Conservation (phyloP, 208 protist species). For the Leishmania turanica region DNA sequence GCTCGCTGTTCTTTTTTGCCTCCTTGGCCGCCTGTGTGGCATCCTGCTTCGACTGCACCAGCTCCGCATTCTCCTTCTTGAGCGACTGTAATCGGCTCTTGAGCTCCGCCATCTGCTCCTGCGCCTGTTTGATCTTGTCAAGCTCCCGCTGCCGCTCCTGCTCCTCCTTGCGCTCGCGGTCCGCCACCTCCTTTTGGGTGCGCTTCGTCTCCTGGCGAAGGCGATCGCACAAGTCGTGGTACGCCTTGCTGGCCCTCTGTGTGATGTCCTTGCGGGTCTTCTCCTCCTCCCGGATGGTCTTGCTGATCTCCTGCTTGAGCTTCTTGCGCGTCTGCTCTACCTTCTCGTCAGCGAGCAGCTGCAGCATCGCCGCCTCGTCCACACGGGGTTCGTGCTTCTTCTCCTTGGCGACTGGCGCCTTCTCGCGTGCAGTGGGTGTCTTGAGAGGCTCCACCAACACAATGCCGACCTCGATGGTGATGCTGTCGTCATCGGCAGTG, state of each 20-base stretch:
- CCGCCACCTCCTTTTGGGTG: constrained; percentile 68
- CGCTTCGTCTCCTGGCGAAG: constrained; percentile 75
- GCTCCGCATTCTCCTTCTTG: constrained; percentile 59
- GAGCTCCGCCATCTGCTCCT: constrained; percentile 77
- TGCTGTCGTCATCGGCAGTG: constrained; percentile 70
- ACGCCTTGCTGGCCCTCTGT: constrained; percentile 62
- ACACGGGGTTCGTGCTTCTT: constrained; percentile 69
- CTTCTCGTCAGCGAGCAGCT: constrained; percentile 83
- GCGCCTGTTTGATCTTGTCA: constrained; percentile 77
- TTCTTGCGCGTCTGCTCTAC: constrained; percentile 72
- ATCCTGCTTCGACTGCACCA: constrained; percentile 62
- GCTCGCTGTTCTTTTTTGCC: constrained; percentile 56
- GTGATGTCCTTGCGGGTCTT: constrained; percentile 82
- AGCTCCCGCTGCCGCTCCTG: constrained; percentile 74
- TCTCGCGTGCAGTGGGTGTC: constrained; percentile 43
- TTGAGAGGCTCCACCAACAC: constrained; percentile 85
- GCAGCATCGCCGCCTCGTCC: constrained; percentile 67
- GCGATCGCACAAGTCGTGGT: constrained; percentile 76
- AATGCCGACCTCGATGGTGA: constrained; percentile 91
- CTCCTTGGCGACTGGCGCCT: constrained; percentile 45
- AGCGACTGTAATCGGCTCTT: constrained; percentile 63
- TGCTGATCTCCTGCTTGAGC: constrained; percentile 81
- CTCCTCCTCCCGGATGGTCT: constrained; percentile 83
- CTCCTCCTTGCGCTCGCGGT: constrained; percentile 82
- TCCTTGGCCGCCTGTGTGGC: constrained; percentile 67